These are phyloP conservation scores for Sarocladium brachiariae DNA, from an alignment of 2,329 filamentous ascomycete genomes.

Conservation along the genomic window DNA sequence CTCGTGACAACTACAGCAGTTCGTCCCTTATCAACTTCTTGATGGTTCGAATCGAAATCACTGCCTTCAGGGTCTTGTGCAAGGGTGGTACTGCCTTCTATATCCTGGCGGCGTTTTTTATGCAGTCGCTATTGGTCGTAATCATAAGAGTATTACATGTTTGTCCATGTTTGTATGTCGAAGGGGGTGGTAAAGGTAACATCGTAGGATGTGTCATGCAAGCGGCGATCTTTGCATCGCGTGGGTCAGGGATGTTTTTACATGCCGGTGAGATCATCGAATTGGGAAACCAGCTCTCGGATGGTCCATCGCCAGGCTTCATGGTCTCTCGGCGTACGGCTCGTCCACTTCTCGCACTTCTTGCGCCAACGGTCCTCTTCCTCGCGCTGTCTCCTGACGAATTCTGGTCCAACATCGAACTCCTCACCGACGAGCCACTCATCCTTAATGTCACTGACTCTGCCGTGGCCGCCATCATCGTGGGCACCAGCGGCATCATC, in stretches of 20 bases:
- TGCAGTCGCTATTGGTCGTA: slow-evolving; percentile 7
- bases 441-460: slow-evolving; percentile 58
- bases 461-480: slow-evolving; percentile 37
- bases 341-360: slow-evolving; percentile 82
- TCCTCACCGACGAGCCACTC: slow-evolving; percentile 90
- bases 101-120: slow-evolving; percentile 3
- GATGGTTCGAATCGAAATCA: background rate
- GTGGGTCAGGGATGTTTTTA: slow-evolving; percentile 11
- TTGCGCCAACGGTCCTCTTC: slow-evolving; percentile 89
- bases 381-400: slow-evolving; percentile 78
- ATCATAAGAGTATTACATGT: slow-evolving; percentile 8
- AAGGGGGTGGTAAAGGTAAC: background rate
- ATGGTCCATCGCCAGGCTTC: slow-evolving; percentile 74
- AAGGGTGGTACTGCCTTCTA: background rate
- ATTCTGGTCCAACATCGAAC: slow-evolving; percentile 94
- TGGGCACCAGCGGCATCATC: slow-evolving; percentile 58
- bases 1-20: background rate
- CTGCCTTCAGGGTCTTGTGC: background rate
- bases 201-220: background rate
- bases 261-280: slow-evolving; percentile 29
- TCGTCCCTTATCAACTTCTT: background rate
- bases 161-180: slow-evolving; percentile 5
- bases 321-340: slow-evolving; percentile 46
- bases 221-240: background rate
- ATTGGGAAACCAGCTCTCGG: slow-evolving; percentile 47